Evolutionary conservation across 257 asterid species (phyloP).

Genomic region (Solanum chiquidenum): DNA sequence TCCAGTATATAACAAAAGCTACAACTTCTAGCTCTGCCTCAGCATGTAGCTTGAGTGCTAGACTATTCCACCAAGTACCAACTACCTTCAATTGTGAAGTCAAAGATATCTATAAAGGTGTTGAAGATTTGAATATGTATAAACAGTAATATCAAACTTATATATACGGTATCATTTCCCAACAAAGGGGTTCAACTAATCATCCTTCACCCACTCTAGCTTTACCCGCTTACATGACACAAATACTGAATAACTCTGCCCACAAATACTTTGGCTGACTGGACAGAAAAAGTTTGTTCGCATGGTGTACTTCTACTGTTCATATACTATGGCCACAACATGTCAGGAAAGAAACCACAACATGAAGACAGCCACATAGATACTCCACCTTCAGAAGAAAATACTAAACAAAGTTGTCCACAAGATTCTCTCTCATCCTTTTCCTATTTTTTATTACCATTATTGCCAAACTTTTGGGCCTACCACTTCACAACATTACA

Average conservation of each 20-base stretch:
- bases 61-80: neutral
- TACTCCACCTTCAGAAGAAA: conserved; percentile 24
- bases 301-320: neutral
- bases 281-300: neutral
- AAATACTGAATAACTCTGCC: neutral
- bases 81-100: neutral
- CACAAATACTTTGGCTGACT: neutral
- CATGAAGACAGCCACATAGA: conserved; percentile 34
- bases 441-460: conserved; percentile 26
- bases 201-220: neutral
- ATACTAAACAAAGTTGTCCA: neutral
- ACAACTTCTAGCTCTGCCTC: neutral
- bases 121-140: neutral
- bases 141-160: neutral
- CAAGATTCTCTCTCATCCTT: neutral
- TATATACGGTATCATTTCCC: neutral
- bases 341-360: conserved; percentile 11
- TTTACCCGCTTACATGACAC: neutral
- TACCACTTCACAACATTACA: conserved; percentile 27
- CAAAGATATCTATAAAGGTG: neutral
- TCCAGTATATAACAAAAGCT: neutral
- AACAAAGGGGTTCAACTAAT: neutral
- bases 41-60: neutral
- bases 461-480: conserved; percentile 32
- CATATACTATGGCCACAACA: conserved; percentile 6